Evolutionary conservation across 2,329 filamentous ascomycete species (phyloP), one percentile per base, ranked within the genome.

Genomic region (Pseudocercospora crystallina): DNA sequence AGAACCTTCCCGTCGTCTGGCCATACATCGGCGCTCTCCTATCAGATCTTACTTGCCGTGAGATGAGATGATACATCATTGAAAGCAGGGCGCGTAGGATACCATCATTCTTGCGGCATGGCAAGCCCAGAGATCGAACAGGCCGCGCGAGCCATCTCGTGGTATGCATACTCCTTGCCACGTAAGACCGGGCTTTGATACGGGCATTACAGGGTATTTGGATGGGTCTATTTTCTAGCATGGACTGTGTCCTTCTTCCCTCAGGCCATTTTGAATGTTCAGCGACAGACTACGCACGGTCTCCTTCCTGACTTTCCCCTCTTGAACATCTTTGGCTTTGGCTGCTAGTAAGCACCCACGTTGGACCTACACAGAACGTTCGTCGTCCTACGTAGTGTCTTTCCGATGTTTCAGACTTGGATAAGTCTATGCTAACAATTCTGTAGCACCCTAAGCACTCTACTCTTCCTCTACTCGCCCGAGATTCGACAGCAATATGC

Each of bases 211-310:
- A 64, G 63, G 46, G 38, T 65, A n/a, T 64, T 59, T 39, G 64
- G 65, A 17, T 66, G 62, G 63, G 43, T 62, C 9, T 66, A 65
- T 49, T 60, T 62, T 49, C 17, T 53, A 29, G 57, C 59, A 33
- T 71, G 92, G 92, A 92, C 88, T 10, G 73, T 85, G 12, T 95
- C 90, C 12, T 97, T 96, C 74, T 97, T 97, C 69, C 91, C 92
- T 1, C 94, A 97, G 68, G 83, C 87, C 5, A 73, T 95, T 54
- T 80, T 90, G 56, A 97, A 96, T 77, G 86, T 79, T 69, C 77
- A 76, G 29, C 85, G 90, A 47, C 82, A 82, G 50, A 87, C 89
- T 8, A 96, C 91, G 4, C 80, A 82, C 14, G 94, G 94, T 35
- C 85, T 92, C 4, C 89, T 90, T 0, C 85, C 95, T 58, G 91